These are phyloP conservation scores for Penicillium lagena DNA, from an alignment of 495 filamentous ascomycete genomes.

Conservation along the genomic window DNA sequence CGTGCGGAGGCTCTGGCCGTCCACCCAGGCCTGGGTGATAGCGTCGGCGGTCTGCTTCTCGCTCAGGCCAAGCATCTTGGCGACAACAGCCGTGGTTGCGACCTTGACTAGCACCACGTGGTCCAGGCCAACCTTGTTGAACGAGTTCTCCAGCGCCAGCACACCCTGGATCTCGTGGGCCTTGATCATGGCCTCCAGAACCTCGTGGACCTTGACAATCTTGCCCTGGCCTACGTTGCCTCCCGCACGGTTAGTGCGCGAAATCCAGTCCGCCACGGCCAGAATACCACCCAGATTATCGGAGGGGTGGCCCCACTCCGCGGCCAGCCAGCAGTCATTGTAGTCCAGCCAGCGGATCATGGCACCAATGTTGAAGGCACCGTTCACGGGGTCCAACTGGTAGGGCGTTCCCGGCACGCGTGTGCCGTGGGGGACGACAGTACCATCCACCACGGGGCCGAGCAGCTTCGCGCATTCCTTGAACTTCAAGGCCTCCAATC, in stretches of 20 bases:
- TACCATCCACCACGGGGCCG: conserved; percentile 88
- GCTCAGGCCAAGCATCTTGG: conserved; percentile 84
- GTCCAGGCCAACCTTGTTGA: conserved; percentile 95
- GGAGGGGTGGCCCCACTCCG: conserved; percentile 97
- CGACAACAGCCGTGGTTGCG: conserved; percentile 86
- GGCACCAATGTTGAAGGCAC: conserved; percentile 96
- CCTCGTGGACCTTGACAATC: conserved; percentile 77
- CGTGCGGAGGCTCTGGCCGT: conserved; percentile 91
- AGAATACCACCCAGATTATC: conserved; percentile 96
- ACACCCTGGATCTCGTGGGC: conserved; percentile 99
- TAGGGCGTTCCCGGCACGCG: conserved; percentile 89
- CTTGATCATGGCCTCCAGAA: conserved; percentile 98
- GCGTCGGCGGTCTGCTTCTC: conserved; percentile 92
- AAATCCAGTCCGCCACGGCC: conserved; percentile 94
- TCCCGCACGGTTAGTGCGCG: conserved; percentile 88
- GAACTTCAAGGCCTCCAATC: conserved; percentile 90
- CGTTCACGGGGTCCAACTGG: conserved; percentile 90
- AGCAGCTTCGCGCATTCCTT: conserved; percentile 92
- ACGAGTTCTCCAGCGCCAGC: conserved; percentile 93
- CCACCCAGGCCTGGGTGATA: conserved; percentile 94
- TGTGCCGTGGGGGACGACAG: conserved; percentile 86
- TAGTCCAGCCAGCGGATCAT: conserved; percentile 99
- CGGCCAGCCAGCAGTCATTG: conserved; percentile 99
- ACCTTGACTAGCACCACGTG: conserved; percentile 98
- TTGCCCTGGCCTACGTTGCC: conserved; percentile 81